A percentile compares a stretch with the other conserved stretches of the same genome.
Evolutionary conservation across 2,329 filamentous ascomycete genomes (phyloP).

Genomic region (Furcasterigmium sp.): DNA sequence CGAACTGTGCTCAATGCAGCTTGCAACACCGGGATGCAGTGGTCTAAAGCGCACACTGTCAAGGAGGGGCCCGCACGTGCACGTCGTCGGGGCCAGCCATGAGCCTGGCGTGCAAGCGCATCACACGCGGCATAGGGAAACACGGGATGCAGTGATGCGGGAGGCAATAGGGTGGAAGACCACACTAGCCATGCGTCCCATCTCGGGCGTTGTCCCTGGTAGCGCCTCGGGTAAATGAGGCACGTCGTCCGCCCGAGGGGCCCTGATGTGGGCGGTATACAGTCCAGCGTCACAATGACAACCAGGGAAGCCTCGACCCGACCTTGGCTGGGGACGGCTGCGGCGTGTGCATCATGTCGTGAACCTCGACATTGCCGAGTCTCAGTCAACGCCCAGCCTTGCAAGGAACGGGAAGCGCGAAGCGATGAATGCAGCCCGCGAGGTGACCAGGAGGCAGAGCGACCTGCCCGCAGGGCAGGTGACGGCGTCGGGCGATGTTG

Average conservation of each 20-base stretch:
- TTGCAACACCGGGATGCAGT: slow-evolving; percentile 39
- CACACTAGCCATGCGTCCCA: slow-evolving; percentile 27
- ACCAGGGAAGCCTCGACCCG: slow-evolving; percentile 70
- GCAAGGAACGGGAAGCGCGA: slow-evolving; percentile 57
- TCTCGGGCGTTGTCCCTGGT: slow-evolving; percentile 24
- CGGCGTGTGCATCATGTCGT: slow-evolving; percentile 70
- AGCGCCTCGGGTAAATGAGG: no score
- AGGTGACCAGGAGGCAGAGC: slow-evolving; percentile 1
- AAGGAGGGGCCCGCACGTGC: slow-evolving; percentile 69
- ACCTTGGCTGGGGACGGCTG: no score
- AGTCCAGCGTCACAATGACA: slow-evolving; percentile 68
- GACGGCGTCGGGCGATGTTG: neutral
- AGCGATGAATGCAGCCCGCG: slow-evolving; percentile 32
- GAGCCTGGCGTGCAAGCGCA: slow-evolving; percentile 60
- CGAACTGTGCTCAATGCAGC: slow-evolving; percentile 48
- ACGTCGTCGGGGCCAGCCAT: slow-evolving; percentile 60
- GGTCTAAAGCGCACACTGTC: slow-evolving; percentile 68
- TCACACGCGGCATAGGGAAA: slow-evolving; percentile 69
- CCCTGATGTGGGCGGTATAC: slow-evolving; percentile 57
- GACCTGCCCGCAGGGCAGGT: neutral
- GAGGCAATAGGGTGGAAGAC: slow-evolving; percentile 52
- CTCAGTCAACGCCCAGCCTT: no score
- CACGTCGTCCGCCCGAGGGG: no score
- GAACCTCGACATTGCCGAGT: slow-evolving; percentile 54
- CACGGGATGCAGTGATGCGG: slow-evolving; percentile 48